These are phyloP conservation scores for Parietichytrium sp. DNA, from an alignment of 108 stramenopile species.

Conservation along the genomic window DNA sequence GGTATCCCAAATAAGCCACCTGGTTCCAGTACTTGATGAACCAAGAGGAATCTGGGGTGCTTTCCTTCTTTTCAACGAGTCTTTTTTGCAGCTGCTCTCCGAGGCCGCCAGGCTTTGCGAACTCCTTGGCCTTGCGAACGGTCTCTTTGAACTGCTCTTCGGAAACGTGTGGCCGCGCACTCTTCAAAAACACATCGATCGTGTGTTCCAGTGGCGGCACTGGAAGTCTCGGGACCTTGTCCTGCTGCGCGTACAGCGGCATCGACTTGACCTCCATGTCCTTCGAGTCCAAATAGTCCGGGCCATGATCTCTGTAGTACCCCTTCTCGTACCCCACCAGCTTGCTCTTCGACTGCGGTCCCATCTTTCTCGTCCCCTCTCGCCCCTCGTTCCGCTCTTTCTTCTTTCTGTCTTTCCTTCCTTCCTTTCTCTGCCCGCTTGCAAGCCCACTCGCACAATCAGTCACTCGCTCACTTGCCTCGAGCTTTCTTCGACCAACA, in stretches of 20 bases:
- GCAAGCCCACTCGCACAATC: no score
- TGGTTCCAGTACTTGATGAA: conserved; percentile 53
- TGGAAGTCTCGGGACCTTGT: conserved; percentile 9
- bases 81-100: conserved; percentile 41
- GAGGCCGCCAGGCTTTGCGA: conserved; percentile 42
- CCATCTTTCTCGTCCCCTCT: no score
- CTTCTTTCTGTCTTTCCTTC: no score
- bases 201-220: conserved; percentile 40
- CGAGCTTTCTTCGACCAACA: no score
- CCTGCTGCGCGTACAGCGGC: conserved; percentile 42
- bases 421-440: no score
- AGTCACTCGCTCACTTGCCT: no score
- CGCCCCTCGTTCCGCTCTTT: no score
- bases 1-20: conserved; percentile 46
- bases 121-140: conserved; percentile 4
- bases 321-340: conserved; percentile 16
- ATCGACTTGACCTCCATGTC: conserved; percentile 18
- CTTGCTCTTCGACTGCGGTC: no score
- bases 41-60: conserved; percentile 48
- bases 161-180: conserved; percentile 9
- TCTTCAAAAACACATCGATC: background rate
- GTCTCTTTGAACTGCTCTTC: conserved; percentile 30
- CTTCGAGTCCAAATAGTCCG: background rate
- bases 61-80: conserved; percentile 41
- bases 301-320: conserved; percentile 22